Percentiles rank a stretch among this genome's conserved stretches.
phyloP scores from a whole-genome alignment of 2,329 filamentous ascomycete genomes.

The Westerdykella sp. region DNA sequence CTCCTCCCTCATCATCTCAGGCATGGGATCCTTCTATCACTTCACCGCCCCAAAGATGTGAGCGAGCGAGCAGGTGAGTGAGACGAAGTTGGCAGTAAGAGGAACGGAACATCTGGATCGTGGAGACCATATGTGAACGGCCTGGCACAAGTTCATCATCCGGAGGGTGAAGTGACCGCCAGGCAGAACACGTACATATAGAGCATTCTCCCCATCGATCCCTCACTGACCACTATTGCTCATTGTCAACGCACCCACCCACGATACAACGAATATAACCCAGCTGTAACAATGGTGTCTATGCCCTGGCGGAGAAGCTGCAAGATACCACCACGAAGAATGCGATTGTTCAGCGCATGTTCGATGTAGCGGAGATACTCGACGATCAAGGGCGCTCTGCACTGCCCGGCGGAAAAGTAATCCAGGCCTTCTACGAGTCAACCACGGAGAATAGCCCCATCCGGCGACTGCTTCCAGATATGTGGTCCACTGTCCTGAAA shows the following conservation, averaged over 20 bases:
- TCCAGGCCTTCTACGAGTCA: not conserved
- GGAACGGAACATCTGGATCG: too few relatives aligned
- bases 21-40: too few relatives aligned
- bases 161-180: not conserved
- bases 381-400: constrained; percentile 55
- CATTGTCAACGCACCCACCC: not conserved
- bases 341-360: constrained; percentile 57
- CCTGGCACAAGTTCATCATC: too few relatives aligned
- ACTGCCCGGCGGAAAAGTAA: not conserved
- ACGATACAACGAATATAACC: not conserved
- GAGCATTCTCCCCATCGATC: not conserved
- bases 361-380: constrained; percentile 66
- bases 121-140: too few relatives aligned
- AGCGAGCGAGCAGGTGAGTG: not conserved
- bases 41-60: too few relatives aligned
- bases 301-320: constrained; percentile 7
- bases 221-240: not conserved
- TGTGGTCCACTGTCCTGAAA: not conserved
- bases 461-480: not conserved
- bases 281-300: not conserved
- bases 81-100: not conserved
- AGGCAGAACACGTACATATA: not conserved
- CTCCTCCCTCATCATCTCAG: too few relatives aligned
- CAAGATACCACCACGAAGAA: constrained; percentile 7
- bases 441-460: not conserved